These are phyloP conservation scores for Pseudonitzschia delicatissima DNA, from an alignment of 108 stramenopile genomes.

Conservation along the genomic window DNA sequence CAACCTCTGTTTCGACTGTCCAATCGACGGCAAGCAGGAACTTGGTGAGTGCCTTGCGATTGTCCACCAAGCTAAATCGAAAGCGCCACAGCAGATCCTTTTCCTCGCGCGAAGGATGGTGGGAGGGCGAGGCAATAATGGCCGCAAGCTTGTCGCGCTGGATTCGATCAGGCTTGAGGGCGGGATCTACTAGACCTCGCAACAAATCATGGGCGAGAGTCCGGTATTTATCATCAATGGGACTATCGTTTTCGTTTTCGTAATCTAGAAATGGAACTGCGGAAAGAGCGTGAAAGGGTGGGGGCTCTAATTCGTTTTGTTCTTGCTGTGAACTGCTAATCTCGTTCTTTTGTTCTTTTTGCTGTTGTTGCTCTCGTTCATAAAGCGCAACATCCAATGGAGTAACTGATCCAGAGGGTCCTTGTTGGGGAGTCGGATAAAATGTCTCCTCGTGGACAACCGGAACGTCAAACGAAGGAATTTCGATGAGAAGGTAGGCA, in stretches of 20 bases:
- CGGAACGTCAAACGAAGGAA: slow-evolving; percentile 73
- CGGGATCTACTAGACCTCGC: slow-evolving; percentile 92
- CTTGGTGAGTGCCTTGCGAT: slow-evolving; percentile 90
- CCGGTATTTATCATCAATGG: slow-evolving; percentile 94
- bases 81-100: slow-evolving; percentile 96
- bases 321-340: too few relatives aligned
- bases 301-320: slow-evolving; percentile 1
- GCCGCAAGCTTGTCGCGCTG: slow-evolving; percentile 77
- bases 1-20: slow-evolving; percentile 91
- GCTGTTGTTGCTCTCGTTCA: slow-evolving; percentile 33
- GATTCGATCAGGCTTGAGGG: slow-evolving; percentile 90
- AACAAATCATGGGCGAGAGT: slow-evolving; percentile 88
- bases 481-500: slow-evolving; percentile 62
- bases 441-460: slow-evolving; percentile 79
- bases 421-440: slow-evolving; percentile 56
- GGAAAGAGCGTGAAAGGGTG: slow-evolving; percentile 30
- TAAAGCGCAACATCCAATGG: slow-evolving; percentile 66
- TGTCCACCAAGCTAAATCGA: slow-evolving; percentile 92
- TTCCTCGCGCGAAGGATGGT: slow-evolving; percentile 83
- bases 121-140: slow-evolving; percentile 82
- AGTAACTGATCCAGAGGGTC: slow-evolving; percentile 70
- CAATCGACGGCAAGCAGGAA: slow-evolving; percentile 96
- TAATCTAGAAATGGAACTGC: slow-evolving; percentile 68
- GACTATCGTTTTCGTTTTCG: slow-evolving; percentile 74
- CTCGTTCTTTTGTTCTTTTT: not conserved